Conservation (phyloP, 2,329 filamentous ascomycete genomes). For the Talaromyces sp. region DNA sequence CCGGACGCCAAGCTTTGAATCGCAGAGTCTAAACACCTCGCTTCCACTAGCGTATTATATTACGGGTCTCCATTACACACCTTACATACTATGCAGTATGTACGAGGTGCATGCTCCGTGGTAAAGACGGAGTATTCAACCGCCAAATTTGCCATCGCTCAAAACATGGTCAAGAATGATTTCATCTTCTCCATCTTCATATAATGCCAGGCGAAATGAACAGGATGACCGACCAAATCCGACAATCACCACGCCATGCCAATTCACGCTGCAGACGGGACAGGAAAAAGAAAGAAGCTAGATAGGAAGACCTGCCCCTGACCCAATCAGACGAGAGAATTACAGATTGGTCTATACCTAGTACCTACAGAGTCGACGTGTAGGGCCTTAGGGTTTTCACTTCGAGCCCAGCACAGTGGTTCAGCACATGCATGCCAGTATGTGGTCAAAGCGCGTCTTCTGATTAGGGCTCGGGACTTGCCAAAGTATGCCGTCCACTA, state of each 20-base stretch:
- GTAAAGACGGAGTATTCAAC: neutral
- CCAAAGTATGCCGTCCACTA: neutral
- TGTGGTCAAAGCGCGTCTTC: slow-evolving; percentile 17
- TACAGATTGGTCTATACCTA: neutral
- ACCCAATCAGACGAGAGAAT: neutral
- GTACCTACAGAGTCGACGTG: too few species aligned
- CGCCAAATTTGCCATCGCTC: neutral
- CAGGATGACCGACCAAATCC: neutral
- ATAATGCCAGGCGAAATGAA: neutral
- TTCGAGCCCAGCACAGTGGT: slow-evolving; percentile 18
- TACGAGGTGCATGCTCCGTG: too few species aligned
- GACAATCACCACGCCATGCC: neutral
- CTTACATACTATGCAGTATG: too few species aligned
- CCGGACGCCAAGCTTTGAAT: slow-evolving; percentile 9
- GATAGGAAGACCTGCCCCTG: neutral
- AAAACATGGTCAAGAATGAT: neutral
- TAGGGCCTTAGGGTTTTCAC: neutral
- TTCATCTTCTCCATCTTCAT: too few species aligned
- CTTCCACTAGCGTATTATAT: slow-evolving; percentile 13
- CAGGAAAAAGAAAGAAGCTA: neutral
- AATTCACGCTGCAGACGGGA: neutral
- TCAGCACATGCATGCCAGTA: slow-evolving; percentile 18
- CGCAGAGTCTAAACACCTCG: neutral
- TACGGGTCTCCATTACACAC: neutral
- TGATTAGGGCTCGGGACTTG: neutral